These are phyloP conservation scores for Pichia nanzhaoensis DNA, from an alignment of 805 yeast species.

Conservation along the genomic window DNA sequence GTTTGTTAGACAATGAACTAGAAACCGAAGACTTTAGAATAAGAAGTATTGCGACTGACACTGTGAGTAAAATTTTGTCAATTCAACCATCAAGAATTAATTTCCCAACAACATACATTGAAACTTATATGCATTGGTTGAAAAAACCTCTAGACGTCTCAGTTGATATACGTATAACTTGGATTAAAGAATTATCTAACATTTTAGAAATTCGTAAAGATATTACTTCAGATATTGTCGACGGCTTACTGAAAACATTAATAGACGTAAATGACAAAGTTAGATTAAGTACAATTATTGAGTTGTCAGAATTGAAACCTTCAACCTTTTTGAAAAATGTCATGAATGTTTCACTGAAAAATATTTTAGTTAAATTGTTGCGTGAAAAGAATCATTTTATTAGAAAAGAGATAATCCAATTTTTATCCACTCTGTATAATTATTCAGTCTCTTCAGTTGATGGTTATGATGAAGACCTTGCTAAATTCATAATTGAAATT, in stretches of 20 bases:
- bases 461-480: no score
- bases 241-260: conserved; percentile 60
- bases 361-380: conserved; percentile 52
- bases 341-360: conserved; percentile 41
- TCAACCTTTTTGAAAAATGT: conserved; percentile 42
- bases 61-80: conserved; percentile 62
- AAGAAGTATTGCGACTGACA: conserved; percentile 62
- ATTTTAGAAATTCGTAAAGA: conserved; percentile 42
- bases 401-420: conserved; percentile 49
- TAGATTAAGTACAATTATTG: conserved; percentile 51
- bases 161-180: conserved; percentile 54
- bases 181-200: conserved; percentile 56
- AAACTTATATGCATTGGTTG: conserved; percentile 65
- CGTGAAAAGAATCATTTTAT: conserved; percentile 67
- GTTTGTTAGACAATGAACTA: conserved; percentile 72
- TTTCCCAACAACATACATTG: conserved; percentile 50
- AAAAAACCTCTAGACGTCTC: conserved; percentile 68
- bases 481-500: conserved; percentile 36
- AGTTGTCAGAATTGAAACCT: conserved; percentile 42
- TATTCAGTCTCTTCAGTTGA: conserved; percentile 29
- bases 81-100: conserved; percentile 43
- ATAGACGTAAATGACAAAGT: conserved; percentile 73
- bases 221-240: conserved; percentile 42
- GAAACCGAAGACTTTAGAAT: conserved; percentile 60
- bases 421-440: conserved; percentile 51